Conservation (phyloP, 768 basidiomycete species). For the Termitomyces eurrhizus region DNA sequence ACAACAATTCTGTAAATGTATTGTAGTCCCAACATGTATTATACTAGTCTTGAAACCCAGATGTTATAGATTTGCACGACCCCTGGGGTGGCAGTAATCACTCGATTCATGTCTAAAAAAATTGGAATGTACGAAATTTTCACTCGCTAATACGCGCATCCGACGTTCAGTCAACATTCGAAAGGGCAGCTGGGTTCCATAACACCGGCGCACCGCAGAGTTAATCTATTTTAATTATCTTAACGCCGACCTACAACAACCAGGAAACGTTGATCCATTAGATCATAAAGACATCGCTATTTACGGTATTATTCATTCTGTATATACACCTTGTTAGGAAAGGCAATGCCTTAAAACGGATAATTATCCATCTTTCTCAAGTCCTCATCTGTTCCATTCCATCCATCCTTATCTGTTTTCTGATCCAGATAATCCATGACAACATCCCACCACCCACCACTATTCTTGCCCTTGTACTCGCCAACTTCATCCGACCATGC, state of each 20-base stretch:
- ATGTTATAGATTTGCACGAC: not conserved
- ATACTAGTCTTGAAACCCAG: not conserved
- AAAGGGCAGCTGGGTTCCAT: too few relatives aligned
- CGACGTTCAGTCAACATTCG: too few relatives aligned
- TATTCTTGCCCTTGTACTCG: slow-evolving; percentile 39
- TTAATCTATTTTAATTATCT: too few relatives aligned
- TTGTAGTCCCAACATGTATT: not conserved
- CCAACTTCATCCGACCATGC: slow-evolving; percentile 65
- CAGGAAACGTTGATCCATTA: not conserved
- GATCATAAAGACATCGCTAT: not conserved
- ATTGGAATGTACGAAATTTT: not conserved
- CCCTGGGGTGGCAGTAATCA: not conserved
- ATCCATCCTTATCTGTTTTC: slow-evolving; percentile 17
- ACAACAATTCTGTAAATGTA: not conserved
- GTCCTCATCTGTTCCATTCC: slow-evolving; percentile 11
- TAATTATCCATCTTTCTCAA: slow-evolving; percentile 16
- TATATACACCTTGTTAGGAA: not conserved
- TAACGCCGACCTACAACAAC: not conserved
- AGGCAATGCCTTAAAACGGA: slow-evolving; percentile 14
- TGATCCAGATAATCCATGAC: slow-evolving; percentile 36
- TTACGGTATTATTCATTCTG: not conserved
- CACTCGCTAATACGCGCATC: not conserved
- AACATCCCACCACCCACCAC: slow-evolving; percentile 28
- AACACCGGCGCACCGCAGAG: too few relatives aligned
- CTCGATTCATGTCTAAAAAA: not conserved